phyloP scores from a whole-genome alignment of 768 basidiomycete species.

The Ramaria rubella region DNA sequence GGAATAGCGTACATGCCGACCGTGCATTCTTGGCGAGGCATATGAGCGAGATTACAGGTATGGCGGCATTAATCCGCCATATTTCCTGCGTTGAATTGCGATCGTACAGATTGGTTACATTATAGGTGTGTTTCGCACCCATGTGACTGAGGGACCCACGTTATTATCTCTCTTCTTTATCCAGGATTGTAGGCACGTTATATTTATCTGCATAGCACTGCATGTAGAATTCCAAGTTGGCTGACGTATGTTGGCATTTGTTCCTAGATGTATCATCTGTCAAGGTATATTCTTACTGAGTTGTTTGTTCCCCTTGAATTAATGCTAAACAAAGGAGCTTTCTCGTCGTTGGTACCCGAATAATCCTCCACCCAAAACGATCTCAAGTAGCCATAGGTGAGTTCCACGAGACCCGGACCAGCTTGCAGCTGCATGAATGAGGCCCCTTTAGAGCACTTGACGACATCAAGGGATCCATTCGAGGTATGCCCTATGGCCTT shows the following conservation, averaged over 20 bases:
- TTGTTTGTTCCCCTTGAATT: background rate
- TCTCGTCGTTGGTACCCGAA: constrained; percentile 65
- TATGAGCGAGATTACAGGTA: constrained; percentile 62
- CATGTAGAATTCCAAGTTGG: background rate
- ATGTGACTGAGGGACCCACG: constrained; percentile 6
- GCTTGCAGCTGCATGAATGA: background rate
- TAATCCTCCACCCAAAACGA: constrained; percentile 14
- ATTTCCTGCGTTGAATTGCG: background rate
- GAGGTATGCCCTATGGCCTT: constrained; percentile 37
- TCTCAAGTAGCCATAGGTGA: constrained; percentile 54
- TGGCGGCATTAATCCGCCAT: background rate
- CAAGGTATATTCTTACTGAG: constrained; percentile 41
- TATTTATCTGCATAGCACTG: background rate
- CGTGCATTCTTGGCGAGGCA: constrained; percentile 61
- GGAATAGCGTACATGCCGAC: constrained; percentile 83
- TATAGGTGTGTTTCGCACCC: constrained; percentile 48
- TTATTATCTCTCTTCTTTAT: constrained; percentile 10
- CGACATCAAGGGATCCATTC: constrained; percentile 73
- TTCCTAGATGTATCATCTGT: constrained; percentile 72
- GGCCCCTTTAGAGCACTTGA: constrained; percentile 61
- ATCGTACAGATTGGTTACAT: constrained; percentile 62
- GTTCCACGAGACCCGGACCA: constrained; percentile 7
- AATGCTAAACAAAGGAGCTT: constrained; percentile 46
- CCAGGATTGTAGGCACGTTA: constrained; percentile 64
- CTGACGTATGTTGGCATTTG: background rate